Conservation (phyloP, 1,284 basidiomycete species). For the Puccinia novopanici region DNA sequence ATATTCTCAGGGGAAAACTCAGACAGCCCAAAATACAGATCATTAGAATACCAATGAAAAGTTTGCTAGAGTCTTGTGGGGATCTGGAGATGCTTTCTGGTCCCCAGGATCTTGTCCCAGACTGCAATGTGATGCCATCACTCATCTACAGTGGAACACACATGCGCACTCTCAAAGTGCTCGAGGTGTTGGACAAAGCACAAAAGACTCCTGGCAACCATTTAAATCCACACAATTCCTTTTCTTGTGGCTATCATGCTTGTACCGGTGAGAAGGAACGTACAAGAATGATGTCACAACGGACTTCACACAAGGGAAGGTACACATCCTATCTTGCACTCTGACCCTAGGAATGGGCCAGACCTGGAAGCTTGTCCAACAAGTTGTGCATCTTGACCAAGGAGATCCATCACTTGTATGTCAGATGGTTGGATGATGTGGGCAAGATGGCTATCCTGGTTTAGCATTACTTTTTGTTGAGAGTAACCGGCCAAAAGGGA, state of each 20-base stretch:
- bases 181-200: neutral
- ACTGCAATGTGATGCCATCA: neutral
- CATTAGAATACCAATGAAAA: neutral
- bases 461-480: neutral
- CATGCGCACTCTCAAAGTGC: neutral
- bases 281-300: neutral
- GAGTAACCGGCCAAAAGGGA: neutral
- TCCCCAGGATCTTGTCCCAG: neutral
- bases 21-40: neutral
- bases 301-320: neutral
- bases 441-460: neutral
- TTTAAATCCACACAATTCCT: neutral
- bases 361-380: neutral
- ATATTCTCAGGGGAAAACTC: neutral
- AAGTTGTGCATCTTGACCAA: neutral
- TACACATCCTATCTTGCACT: neutral
- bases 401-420: conserved; percentile 19
- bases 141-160: conserved; percentile 5
- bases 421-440: neutral
- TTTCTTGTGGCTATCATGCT: neutral
- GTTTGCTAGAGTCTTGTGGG: neutral
- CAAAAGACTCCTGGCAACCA: neutral
- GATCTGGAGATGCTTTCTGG: no score
- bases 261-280: neutral
- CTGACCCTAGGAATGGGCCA: conserved; percentile 18